Evolutionary conservation across 129 eudicot genomes (phyloP).

Genomic region (Artemisia tridentata): DNA sequence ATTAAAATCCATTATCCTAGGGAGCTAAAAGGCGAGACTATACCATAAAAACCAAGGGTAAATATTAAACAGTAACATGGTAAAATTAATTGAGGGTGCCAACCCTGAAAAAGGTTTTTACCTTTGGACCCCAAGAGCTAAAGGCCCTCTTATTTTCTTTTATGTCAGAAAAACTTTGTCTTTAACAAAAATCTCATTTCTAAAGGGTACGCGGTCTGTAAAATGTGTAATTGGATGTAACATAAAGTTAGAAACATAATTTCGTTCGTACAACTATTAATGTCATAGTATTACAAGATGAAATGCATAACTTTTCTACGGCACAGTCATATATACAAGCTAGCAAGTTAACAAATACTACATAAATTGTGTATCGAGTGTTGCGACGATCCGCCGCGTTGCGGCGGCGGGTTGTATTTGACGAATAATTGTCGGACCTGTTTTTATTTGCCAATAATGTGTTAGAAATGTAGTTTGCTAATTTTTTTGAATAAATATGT

Average conservation of each 20-base stretch:
- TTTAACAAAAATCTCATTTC: neutral
- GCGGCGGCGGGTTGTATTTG: too few species aligned
- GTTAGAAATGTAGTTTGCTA: too few species aligned
- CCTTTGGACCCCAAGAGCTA: neutral
- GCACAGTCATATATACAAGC: neutral
- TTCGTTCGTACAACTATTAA: neutral
- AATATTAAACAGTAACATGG: neutral
- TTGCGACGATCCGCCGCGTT: too few species aligned
- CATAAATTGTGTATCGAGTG: conserved; percentile 16
- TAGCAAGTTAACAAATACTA: neutral
- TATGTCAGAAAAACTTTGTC: neutral
- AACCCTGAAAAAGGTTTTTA: neutral
- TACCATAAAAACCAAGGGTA: neutral
- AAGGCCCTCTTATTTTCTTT: neutral
- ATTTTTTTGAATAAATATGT: too few species aligned
- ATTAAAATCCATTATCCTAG: too few species aligned
- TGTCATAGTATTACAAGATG: neutral
- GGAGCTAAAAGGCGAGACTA: neutral
- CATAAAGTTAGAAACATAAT: neutral
- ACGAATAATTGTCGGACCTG: too few species aligned
- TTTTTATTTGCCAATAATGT: too few species aligned
- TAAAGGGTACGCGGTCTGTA: neutral
- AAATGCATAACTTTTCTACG: neutral
- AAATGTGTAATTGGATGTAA: conserved; percentile 3
- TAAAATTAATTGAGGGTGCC: neutral